A percentile compares a stretch with the other conserved stretches of the same genome.
phyloP scores from a whole-genome alignment of 2,329 filamentous ascomycete species.

The Zopfia rhizophila region DNA sequence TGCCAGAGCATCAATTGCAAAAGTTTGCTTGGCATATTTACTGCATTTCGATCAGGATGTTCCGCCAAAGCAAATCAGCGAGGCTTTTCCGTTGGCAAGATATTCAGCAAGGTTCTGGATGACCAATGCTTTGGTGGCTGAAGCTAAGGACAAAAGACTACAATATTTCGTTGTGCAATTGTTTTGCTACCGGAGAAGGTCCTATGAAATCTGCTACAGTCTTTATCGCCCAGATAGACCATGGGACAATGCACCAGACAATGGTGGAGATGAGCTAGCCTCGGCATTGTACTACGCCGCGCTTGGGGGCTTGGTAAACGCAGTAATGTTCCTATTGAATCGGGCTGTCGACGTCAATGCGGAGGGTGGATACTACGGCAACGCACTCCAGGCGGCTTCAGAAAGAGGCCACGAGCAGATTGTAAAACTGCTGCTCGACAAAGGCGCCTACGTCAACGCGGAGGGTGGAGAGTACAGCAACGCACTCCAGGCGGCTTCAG shows the following conservation, averaged over 20 bases:
- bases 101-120: conserved; percentile 29
- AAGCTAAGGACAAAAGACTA: conserved; percentile 19
- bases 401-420: too few species aligned
- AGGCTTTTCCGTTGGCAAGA: conserved; percentile 18
- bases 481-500: too few species aligned
- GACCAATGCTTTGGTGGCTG: conserved; percentile 20
- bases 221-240: conserved; percentile 11
- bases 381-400: too few species aligned
- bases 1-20: conserved; percentile 20
- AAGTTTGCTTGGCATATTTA: conserved; percentile 25
- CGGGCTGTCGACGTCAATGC: conserved; percentile 10
- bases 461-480: too few species aligned
- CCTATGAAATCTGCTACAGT: conserved; percentile 11
- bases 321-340: conserved; percentile 5
- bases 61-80: conserved; percentile 5
- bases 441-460: too few species aligned
- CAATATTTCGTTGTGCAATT: conserved; percentile 1
- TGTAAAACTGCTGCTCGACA: too few species aligned
- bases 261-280: conserved; percentile 5
- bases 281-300: conserved; percentile 11
- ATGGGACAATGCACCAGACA: conserved; percentile 2
- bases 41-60: conserved; percentile 15
- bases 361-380: conserved; percentile 13
- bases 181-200: not conserved
- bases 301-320: conserved; percentile 1